Evolutionary conservation across 768 basidiomycete genomes (phyloP).

Genomic region (Leucogyrophana mollusca): DNA sequence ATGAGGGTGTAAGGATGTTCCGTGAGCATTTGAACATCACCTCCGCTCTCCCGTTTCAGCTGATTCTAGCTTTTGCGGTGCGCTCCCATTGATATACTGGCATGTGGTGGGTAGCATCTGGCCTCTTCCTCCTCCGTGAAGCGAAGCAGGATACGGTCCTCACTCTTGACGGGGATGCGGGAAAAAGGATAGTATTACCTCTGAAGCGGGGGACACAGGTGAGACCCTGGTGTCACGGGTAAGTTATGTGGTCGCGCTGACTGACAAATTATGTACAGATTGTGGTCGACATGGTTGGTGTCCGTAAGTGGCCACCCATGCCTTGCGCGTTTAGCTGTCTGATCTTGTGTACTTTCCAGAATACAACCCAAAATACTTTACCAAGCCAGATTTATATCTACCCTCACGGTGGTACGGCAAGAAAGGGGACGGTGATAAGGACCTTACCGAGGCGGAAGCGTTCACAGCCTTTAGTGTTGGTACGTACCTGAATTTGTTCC

Average conservation of each 20-base stretch:
- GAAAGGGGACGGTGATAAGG: constrained; percentile 4
- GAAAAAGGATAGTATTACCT: constrained; percentile 16
- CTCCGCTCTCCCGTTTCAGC: no score
- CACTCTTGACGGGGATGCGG: constrained; percentile 11
- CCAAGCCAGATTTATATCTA: constrained; percentile 34
- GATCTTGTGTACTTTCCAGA: no score
- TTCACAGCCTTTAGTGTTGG: constrained; percentile 23
- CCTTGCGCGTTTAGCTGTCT: not conserved
- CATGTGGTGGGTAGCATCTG: no score
- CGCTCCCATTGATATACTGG: no score
- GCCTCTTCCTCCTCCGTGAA: constrained; percentile 26
- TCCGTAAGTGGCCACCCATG: constrained; percentile 25
- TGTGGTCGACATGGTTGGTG: constrained; percentile 29
- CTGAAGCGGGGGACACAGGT: constrained; percentile 21
- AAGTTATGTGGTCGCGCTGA: not conserved
- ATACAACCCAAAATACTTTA: constrained; percentile 34
- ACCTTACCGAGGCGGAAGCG: constrained; percentile 13
- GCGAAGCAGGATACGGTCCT: constrained; percentile 24
- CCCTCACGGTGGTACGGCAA: constrained; percentile 39
- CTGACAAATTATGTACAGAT: constrained; percentile 14
- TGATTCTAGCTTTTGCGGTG: no score
- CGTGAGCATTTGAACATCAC: constrained; percentile 29
- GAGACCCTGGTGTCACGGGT: not conserved
- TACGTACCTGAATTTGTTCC: no score
- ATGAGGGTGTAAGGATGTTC: constrained; percentile 33